A percentile compares a stretch with the other conserved stretches of the same genome.
These are phyloP conservation scores for Flaveria robusta DNA, from an alignment of 129 eudicot species.

Conservation along the genomic window DNA sequence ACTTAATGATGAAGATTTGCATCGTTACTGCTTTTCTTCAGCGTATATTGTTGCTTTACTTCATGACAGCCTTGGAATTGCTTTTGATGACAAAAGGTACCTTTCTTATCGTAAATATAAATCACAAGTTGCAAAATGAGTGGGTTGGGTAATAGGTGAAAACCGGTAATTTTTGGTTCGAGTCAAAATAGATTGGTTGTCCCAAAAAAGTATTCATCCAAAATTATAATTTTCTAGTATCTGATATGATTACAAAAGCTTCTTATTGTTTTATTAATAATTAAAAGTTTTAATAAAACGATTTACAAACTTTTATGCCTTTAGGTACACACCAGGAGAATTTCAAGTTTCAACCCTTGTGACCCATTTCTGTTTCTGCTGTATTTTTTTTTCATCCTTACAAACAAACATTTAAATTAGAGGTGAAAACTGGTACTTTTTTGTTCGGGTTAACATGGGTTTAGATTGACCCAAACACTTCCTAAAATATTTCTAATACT, in stretches of 20 bases:
- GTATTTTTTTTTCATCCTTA: background rate
- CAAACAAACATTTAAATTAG: background rate
- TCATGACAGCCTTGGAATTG: constrained; percentile 90
- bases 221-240: background rate
- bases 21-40: constrained; percentile 77
- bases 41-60: constrained; percentile 94
- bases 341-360: background rate
- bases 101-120: background rate
- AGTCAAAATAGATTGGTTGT: background rate
- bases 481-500: background rate
- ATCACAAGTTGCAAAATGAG: background rate
- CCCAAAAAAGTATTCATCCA: background rate
- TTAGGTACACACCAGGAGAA: background rate
- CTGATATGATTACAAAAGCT: background rate
- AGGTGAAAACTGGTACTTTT: background rate
- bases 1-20: constrained; percentile 73
- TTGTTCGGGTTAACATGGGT: background rate
- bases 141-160: background rate
- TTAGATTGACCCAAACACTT: background rate
- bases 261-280: too few species aligned
- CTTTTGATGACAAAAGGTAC: constrained; percentile 75
- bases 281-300: background rate
- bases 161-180: background rate
- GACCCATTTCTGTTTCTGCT: background rate
- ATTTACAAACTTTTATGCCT: background rate